Conservation (phyloP, 208 protist genomes). For the Trypanosoma avium region DNA sequence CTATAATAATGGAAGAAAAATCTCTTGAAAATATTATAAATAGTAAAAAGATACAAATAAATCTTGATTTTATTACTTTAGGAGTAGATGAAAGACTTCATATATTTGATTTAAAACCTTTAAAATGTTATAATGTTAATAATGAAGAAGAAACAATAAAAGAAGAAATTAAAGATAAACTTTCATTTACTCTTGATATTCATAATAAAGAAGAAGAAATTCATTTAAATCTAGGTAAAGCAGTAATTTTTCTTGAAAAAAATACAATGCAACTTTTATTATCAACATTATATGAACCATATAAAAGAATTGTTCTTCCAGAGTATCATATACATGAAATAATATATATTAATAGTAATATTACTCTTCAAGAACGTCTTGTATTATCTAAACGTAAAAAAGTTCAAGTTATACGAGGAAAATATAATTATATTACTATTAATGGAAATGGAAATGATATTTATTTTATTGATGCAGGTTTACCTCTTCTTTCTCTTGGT, state of each 20-base stretch:
- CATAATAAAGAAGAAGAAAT: slow-evolving; percentile 33
- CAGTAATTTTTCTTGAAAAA: slow-evolving; percentile 41
- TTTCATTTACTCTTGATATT: slow-evolving; percentile 6
- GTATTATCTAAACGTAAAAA: slow-evolving; percentile 43
- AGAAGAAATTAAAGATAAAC: background rate
- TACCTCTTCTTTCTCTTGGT: slow-evolving; percentile 51
- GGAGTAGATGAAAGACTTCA: slow-evolving; percentile 16
- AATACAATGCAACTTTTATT: slow-evolving; percentile 41
- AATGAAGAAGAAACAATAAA: background rate
- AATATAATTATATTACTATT: slow-evolving; percentile 62
- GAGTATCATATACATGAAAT: slow-evolving; percentile 45
- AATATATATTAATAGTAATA: slow-evolving; percentile 42
- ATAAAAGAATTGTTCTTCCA: slow-evolving; percentile 51
- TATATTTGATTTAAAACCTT: slow-evolving; percentile 10
- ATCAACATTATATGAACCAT: slow-evolving; percentile 63
- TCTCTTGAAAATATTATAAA: background rate
- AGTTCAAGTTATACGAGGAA: slow-evolving; percentile 33
- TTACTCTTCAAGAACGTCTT: slow-evolving; percentile 47
- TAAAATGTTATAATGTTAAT: background rate
- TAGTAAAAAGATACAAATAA: background rate
- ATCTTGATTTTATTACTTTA: slow-evolving; percentile 10
- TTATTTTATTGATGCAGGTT: slow-evolving; percentile 43
- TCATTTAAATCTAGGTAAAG: slow-evolving; percentile 32
- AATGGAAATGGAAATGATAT: slow-evolving; percentile 59
- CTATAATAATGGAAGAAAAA: background rate